Conservation (phyloP, 257 asterid species). For the Pogostemon cablin region DNA sequence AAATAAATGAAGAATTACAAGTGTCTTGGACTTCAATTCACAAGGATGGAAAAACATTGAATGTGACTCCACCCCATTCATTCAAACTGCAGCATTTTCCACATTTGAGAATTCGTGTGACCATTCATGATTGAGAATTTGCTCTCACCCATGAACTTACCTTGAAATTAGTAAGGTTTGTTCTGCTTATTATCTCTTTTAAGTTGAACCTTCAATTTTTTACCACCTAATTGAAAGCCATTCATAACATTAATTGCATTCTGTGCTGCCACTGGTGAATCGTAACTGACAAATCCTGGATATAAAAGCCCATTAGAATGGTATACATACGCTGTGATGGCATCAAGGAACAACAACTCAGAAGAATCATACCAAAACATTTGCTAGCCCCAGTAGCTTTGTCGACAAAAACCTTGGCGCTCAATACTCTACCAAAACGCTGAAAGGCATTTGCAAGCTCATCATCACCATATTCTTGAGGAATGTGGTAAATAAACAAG, state of each 20-base stretch:
- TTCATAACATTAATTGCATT: conserved; percentile 85
- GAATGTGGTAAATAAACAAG: conserved; percentile 92
- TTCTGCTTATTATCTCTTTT: conserved; percentile 76
- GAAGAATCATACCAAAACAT: conserved; percentile 74
- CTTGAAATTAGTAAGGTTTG: conserved; percentile 52
- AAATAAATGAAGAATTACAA: conserved; percentile 65
- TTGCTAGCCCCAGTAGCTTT: conserved; percentile 93
- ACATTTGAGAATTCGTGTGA: conserved; percentile 41
- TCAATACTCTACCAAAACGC: conserved; percentile 79
- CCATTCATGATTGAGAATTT: conserved; percentile 38
- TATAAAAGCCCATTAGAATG: conserved; percentile 31
- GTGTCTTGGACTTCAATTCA: conserved; percentile 58
- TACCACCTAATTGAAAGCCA: conserved; percentile 88
- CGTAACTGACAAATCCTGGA: conserved; percentile 94
- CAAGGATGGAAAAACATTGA: conserved; percentile 44
- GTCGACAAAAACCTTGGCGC: conserved; percentile 92
- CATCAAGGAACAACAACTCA: conserved; percentile 9
- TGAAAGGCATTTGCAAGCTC: conserved; percentile 90
- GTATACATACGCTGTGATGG: background rate
- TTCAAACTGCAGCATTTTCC: conserved; percentile 45
- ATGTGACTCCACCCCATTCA: conserved; percentile 34
- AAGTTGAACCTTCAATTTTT: conserved; percentile 93
- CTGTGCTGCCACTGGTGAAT: conserved; percentile 85
- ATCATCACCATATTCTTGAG: conserved; percentile 92
- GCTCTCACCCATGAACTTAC: conserved; percentile 42